Evolutionary conservation across 164 flowering plant genomes (phyloP), one percentile per base, ranked within the genome.

Genomic region (Warburgia ugandensis): DNA sequence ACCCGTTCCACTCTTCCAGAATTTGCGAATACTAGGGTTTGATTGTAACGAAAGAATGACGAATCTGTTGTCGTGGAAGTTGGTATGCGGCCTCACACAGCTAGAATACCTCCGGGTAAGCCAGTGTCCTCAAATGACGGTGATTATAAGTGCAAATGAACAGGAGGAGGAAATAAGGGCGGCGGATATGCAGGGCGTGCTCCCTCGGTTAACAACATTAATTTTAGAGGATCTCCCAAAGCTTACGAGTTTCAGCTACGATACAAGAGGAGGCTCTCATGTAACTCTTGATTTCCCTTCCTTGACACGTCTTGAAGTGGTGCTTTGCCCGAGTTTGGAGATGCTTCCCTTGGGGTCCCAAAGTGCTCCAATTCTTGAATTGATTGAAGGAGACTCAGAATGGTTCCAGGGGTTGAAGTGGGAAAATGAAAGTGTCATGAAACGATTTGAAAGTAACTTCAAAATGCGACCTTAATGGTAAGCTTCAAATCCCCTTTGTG

Each of bases 191-290:
- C 3, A 27, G 22, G 27, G 13, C 7, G 45, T 40, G 30, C 21
- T 52, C n/a, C 55, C 55, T 26, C 32, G 16, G 20, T 39, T 52
- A 17, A 25, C 21, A 31, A 38, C 23, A n/a, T 17, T 52, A 27
- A 11, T 16, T 7, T 26, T 39, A 16, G 5, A 19, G 17, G 19
- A 28, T n/a, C 46, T 52, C 17, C 33, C 35, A 29, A 28, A 40
- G 28, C 46, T 52, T 3, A 40, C 16, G n/a, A 52, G 56, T 10
- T 38, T 52, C 45, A 27, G 22, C 33, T 27, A n/a, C n/a, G n/a
- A n/a, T n/a, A n/a, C n/a, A n/a, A 14, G 27, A 17, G 30, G 19
- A 0, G 22, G 36, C n/a, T n/a, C n/a, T n/a, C n/a, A n/a, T n/a
- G 19, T 28, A 28, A 25, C 29, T 52, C 32, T 52, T 19, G 46